Evolutionary conservation across 106 monocot genomes (phyloP), one percentile per base, ranked within the genome.

Genomic region (Narthecium ossifragum): DNA sequence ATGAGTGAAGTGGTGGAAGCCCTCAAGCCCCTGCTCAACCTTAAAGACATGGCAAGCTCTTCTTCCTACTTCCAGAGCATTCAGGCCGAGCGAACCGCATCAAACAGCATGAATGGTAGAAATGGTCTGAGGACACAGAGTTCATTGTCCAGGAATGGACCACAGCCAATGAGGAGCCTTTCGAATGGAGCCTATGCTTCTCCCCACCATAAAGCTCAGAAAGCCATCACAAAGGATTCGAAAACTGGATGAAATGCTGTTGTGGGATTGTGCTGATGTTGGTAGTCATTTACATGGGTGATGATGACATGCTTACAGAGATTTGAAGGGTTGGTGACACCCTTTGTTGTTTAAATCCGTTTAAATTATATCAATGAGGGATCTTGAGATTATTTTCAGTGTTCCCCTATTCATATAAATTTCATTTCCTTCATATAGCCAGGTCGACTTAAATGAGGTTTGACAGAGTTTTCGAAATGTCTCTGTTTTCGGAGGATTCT

Each of bases 1-100:
- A 92, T 92, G 92, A 87, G 87, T 28, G 80, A 87, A 68, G 88
- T 88, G 1, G 92, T 93, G 0, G 80, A 88, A 45, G 71, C 68
- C 2, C 66, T 93, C 1, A 82, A 83, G 12, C 82, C 91, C 5
- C 60, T 91, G 34, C 40, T 79, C 14, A 77, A 86, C 71, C 80
- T 91, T 18, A 86, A 85, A 61, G 90, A 91, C 73, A 91, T 91
- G 90, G 85, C 85, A 17, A 77, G 76, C 55, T 74, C 78, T 23
- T 76, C 83, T 3, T 75, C 71, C 61, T 71, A 71, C 65, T 83
- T 83, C 70, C 92, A 92, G 65, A 64, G 54, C 52, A 77, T 86
- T 69, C 91, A 92, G 51, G 79, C 79, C 2, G 80, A 82, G 23
- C 46, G 74, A 17, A 53, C 68, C 8, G 47, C 65, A 39, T 51